A percentile compares a stretch with the other conserved stretches of the same genome.
Evolutionary conservation across 2,329 filamentous ascomycete genomes (phyloP).

Genomic region (Didymella keratinophila): DNA sequence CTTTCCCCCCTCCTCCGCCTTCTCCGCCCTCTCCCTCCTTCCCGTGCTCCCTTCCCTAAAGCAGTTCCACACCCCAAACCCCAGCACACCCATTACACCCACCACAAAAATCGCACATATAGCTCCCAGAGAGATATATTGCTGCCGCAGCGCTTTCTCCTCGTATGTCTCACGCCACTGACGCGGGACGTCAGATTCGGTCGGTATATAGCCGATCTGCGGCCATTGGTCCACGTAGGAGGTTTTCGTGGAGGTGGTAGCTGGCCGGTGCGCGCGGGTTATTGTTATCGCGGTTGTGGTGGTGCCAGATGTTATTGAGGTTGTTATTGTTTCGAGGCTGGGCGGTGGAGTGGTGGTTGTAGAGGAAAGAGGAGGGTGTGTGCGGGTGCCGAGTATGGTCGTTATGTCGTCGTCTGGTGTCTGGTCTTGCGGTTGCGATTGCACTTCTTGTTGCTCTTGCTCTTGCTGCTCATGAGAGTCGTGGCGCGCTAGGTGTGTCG

Average conservation of each 20-base stretch:
- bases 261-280: background rate
- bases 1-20: background rate
- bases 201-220: conserved; percentile 1
- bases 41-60: background rate
- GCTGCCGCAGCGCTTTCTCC: background rate
- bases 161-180: background rate
- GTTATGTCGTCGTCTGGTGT: background rate
- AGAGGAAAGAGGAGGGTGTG: background rate
- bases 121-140: background rate
- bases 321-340: too few species aligned
- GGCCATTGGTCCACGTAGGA: conserved; percentile 1
- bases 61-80: background rate
- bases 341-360: background rate
- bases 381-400: background rate
- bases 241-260: background rate
- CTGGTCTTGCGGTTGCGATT: background rate
- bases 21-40: background rate
- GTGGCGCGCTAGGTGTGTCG: background rate
- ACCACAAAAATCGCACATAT: background rate
- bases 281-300: background rate
- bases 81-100: conserved; percentile 8
- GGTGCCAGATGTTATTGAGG: background rate
- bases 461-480: background rate
- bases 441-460: background rate
- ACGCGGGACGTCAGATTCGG: background rate